Evolutionary conservation across 768 basidiomycete species (phyloP), one percentile per base, ranked within the genome.

Genomic region (Ephemerocybe angulata): DNA sequence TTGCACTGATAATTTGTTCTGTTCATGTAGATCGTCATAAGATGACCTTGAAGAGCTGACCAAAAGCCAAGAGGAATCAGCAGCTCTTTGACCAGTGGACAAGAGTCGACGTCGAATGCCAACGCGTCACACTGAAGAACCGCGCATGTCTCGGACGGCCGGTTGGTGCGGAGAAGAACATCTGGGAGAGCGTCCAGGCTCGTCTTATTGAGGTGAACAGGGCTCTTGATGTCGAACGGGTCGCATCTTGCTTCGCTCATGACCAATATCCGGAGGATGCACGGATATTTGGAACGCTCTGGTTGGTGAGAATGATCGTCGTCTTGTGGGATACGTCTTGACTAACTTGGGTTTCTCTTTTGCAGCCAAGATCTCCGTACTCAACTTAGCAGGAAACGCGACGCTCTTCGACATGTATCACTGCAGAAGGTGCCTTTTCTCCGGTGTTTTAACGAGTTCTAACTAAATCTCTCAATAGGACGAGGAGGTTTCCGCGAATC

Each of bases 131-230:
- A n/a, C 81, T 15, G 87, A 90, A 41, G 87, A 90, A 41, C 72
- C 89, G 10, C n/a, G n/a, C 74, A 82, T 21, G 68, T 76, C 6
- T 76, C 83, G 2, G 83, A 81, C 57, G 74, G 80, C 24, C 78
- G 79, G 22, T 97, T 17, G 84, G 88, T 40, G 94, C 0, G 95
- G 98, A n/a, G 79, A 95, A 93, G 76, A 87, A 84, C 64, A 90
- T 95, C 31, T 93, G 89, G 88, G 90, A 93, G 93, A 83, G 82
- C 58, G 80, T 90, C 30, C 92, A 97, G 77, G 63, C 63, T 42
- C 86, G 95, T 27, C 76, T 98, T 15, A 80, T 87, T 3, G 87
- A 93, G 46, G 93, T 98, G 68, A 94, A 97, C 71, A 84, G 84
- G 67, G 79, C 77, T 0, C 75, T 97, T 3, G 75, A 87, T 13